phyloP scores from a whole-genome alignment of 768 basidiomycete genomes.

The Rhizopogon sp. region DNA sequence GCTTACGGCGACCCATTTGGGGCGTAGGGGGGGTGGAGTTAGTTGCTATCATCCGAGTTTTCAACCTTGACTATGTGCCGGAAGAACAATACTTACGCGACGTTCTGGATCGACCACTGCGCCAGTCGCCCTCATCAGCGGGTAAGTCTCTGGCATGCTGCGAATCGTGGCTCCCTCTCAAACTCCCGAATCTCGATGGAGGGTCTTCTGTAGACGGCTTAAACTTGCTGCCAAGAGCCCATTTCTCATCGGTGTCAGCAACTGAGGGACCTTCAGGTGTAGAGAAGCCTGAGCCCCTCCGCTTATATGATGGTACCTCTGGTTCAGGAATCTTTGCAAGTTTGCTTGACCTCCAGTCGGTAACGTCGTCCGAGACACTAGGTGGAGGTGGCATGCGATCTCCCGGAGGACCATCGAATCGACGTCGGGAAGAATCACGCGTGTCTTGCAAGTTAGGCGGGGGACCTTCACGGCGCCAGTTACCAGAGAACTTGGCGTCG shows the following conservation, averaged over 20 bases:
- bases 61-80: constrained; percentile 9
- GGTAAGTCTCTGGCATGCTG: constrained; percentile 41
- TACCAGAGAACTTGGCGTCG: constrained; percentile 74
- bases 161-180: constrained; percentile 50
- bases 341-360: constrained; percentile 70
- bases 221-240: constrained; percentile 74
- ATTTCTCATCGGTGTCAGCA: constrained; percentile 77
- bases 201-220: constrained; percentile 44
- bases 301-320: constrained; percentile 42
- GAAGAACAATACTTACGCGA: constrained; percentile 52
- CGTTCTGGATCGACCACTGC: constrained; percentile 43
- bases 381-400: constrained; percentile 40
- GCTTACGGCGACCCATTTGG: constrained; percentile 70
- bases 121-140: constrained; percentile 71
- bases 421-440: constrained; percentile 61
- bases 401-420: constrained; percentile 50
- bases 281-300: constrained; percentile 56
- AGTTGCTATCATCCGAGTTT: constrained; percentile 38
- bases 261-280: constrained; percentile 36
- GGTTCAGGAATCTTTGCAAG: constrained; percentile 37
- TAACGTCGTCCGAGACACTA: constrained; percentile 53
- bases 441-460: constrained; percentile 63
- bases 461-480: constrained; percentile 87
- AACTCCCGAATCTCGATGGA: constrained; percentile 41
- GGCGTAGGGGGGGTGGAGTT: constrained; percentile 80